Evolutionary conservation across 805 yeast species (phyloP), one percentile per base, ranked within the genome.

Genomic region (Saccharomycopsis sp.): DNA sequence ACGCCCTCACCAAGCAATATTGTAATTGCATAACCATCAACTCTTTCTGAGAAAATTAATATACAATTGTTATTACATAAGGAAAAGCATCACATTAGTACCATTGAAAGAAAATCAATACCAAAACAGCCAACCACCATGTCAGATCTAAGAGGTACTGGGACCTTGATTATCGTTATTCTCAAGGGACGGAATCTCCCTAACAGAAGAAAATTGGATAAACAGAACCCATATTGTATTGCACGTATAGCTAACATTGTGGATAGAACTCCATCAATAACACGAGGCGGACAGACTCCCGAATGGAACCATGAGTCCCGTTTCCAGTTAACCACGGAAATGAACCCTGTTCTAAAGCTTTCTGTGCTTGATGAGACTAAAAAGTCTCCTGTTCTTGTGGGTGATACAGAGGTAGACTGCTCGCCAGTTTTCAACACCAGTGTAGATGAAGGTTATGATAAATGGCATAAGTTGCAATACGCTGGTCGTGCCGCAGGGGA

Each of bases 251-350:
- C 92, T 29, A 89, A 89, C 60, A 81, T 82, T 65, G 93, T 96
- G 8, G 84, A 87, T 63, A 83, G 86, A 66, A 89, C 97, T 0
- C 84, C 83, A 41, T 79, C 89, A 0, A 84, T 88, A 60, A 79
- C 82, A 56, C 75, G 98, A 64, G 99, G 97, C 0, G 99, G 99
- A 1, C 99, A 94, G 69, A 87, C 89, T 2, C 99, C 99, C 0
- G 81, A 77, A 20, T 94, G 97, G 89, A 85, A 89, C 60, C 84
- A 84, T 61, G 90, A 88, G 63, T 75, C 87, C 58, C 74, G 89
- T 64, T 89, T 87, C 67, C 79, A 79, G 44, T 74, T 89, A 24
- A 77, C 84, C 1, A 78, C 87, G 5, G 87, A 85, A 42, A 76
- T 85, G 25, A 82, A 79, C 55, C 86, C 90, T 1, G 61, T 77